These are phyloP conservation scores for Volvox carteri DNA, from an alignment of 163 green algal species.

Conservation along the genomic window DNA sequence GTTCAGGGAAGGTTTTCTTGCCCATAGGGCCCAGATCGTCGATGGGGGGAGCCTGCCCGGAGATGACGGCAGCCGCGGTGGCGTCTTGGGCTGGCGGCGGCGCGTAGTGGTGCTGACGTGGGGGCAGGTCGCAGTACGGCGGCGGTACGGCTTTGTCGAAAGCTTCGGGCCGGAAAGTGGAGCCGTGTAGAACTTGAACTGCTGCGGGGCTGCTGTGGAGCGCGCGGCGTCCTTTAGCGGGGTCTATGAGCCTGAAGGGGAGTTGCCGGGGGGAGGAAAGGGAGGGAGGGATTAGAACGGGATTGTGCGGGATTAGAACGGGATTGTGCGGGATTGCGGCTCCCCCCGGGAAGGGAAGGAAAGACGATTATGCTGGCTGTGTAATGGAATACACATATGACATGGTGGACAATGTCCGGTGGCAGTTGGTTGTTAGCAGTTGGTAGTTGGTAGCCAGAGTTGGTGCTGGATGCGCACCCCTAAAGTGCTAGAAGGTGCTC, in stretches of 20 bases:
- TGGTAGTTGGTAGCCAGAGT: too few species aligned
- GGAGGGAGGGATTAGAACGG: not conserved
- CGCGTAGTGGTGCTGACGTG: slow-evolving; percentile 34
- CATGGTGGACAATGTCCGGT: too few species aligned
- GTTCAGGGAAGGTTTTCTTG: slow-evolving; percentile 3
- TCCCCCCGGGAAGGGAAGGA: too few species aligned
- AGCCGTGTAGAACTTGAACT: slow-evolving; percentile 41
- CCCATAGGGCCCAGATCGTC: slow-evolving; percentile 40
- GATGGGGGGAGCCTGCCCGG: not conserved
- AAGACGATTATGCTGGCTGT: too few species aligned
- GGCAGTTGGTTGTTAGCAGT: too few species aligned
- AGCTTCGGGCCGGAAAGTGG: slow-evolving; percentile 33
- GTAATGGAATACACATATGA: too few species aligned
- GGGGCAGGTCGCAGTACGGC: slow-evolving; percentile 41
- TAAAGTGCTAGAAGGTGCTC: too few species aligned
- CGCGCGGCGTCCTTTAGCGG: slow-evolving; percentile 41
- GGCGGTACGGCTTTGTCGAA: not conserved
- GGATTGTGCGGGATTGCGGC: too few species aligned
- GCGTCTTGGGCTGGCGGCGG: not conserved
- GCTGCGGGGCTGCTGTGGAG: slow-evolving; percentile 1
- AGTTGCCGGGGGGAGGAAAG: not conserved
- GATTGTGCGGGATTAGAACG: too few species aligned
- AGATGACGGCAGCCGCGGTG: not conserved
- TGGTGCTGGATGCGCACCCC: too few species aligned
- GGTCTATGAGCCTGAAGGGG: slow-evolving; percentile 54